Evolutionary conservation across 2,329 filamentous ascomycete species (phyloP).

Genomic region (Epichloe glyceriae): DNA sequence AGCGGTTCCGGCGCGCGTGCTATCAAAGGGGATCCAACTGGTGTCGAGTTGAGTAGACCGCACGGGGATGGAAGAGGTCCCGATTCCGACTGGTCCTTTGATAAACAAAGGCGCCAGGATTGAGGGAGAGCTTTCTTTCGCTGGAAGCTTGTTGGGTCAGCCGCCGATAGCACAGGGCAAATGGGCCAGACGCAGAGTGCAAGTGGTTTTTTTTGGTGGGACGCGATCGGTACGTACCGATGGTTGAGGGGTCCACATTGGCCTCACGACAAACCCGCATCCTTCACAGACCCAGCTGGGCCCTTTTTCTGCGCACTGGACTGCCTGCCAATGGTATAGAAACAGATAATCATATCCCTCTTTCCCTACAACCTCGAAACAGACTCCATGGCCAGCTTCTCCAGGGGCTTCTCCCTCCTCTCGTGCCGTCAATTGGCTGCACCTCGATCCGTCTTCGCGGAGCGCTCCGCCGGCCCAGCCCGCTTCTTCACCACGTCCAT

Average conservation of each 20-base stretch:
- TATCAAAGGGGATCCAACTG: background rate
- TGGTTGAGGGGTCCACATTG: constrained; percentile 1
- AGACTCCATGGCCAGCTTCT: constrained; percentile 19
- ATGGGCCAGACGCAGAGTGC: constrained; percentile 12
- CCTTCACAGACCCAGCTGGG: background rate
- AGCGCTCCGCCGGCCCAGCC: constrained; percentile 9
- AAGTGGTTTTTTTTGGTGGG: constrained; percentile 18
- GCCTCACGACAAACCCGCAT: background rate
- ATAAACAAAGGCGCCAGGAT: constrained; percentile 2
- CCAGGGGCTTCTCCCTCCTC: constrained; percentile 17
- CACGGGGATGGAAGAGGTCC: constrained; percentile 6
- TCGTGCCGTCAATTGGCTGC: constrained; percentile 14
- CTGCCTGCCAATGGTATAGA: background rate
- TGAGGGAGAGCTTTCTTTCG: background rate
- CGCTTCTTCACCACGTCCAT: constrained; percentile 19
- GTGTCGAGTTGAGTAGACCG: background rate
- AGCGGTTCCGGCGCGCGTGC: background rate
- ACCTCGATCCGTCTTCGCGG: constrained; percentile 10
- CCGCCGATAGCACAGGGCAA: constrained; percentile 16
- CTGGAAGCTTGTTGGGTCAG: constrained; percentile 21
- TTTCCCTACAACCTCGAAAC: background rate
- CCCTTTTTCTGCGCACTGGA: background rate
- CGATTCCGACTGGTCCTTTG: constrained; percentile 7
- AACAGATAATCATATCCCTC: background rate
- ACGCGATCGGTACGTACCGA: constrained; percentile 4